Evolutionary conservation across 805 yeast species (phyloP).

Genomic region (Schwanniomyces pseudopolymorphus): DNA sequence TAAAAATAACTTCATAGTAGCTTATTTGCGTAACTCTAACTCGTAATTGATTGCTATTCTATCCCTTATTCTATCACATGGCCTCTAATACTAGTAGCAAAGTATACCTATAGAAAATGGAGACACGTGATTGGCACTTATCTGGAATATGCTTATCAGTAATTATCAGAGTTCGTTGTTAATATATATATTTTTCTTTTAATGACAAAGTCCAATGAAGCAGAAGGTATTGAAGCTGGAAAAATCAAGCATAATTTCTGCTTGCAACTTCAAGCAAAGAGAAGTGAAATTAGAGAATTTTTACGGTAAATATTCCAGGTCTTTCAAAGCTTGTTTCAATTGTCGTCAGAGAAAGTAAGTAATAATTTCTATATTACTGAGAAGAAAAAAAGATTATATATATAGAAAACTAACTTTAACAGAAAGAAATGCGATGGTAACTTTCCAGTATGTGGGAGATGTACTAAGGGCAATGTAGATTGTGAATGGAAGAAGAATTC

Average conservation of each 20-base stretch:
- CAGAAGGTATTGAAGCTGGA: no score
- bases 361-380: neutral
- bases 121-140: no score
- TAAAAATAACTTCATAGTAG: no score
- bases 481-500: conserved; percentile 11
- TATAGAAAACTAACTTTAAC: neutral
- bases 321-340: neutral
- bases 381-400: neutral
- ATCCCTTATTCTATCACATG: no score
- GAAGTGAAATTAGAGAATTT: neutral
- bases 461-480: conserved; percentile 10
- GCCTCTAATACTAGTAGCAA: no score
- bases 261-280: neutral
- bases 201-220: no score
- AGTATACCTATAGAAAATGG: no score
- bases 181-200: no score
- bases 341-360: conserved; percentile 7
- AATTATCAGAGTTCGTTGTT: no score
- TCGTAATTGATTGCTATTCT: no score
- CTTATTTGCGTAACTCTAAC: no score
- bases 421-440: conserved; percentile 21
- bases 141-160: no score
- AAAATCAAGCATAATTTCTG: neutral
- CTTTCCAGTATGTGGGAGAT: conserved; percentile 19
- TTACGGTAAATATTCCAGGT: neutral